A percentile compares a stretch with the other conserved stretches of the same genome.
phyloP scores from a whole-genome alignment of 306 rosid species.

The Vigna hirtella region DNA sequence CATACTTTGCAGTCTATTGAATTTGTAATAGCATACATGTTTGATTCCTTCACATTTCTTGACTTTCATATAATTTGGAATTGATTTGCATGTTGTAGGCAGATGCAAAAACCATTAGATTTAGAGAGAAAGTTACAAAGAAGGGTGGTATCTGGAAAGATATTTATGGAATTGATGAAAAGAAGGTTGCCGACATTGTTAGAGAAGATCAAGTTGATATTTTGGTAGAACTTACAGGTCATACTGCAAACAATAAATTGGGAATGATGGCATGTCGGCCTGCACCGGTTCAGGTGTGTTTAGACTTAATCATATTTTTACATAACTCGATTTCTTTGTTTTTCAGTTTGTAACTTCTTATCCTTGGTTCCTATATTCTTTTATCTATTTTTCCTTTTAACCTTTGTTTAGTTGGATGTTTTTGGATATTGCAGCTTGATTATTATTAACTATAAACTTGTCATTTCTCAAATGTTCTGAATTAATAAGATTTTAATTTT shows the following conservation, averaged over 20 bases:
- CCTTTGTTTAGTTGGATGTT: not conserved
- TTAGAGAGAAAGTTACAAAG: conserved; percentile 81
- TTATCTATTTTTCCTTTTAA: conserved; percentile 5
- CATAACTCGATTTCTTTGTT: not conserved
- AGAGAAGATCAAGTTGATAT: conserved; percentile 96
- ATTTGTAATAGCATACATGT: not conserved
- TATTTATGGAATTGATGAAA: conserved; percentile 91
- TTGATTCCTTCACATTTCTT: not conserved
- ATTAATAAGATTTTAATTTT: conserved; percentile 4
- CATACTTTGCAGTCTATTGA: not conserved
- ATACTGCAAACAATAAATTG: conserved; percentile 94
- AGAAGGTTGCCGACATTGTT: conserved; percentile 84
- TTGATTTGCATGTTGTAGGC: conserved; percentile 67
- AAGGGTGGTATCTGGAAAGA: conserved; percentile 97
- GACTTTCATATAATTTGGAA: conserved; percentile 7
- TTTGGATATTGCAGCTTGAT: not conserved
- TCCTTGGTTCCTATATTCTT: not conserved
- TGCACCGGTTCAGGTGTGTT: conserved; percentile 76
- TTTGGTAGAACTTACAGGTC: conserved; percentile 97
- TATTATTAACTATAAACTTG: not conserved
- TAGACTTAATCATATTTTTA: not conserved
- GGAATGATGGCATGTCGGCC: conserved; percentile 99
- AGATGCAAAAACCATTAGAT: conserved; percentile 89
- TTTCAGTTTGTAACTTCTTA: not conserved
- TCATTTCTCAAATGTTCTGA: not conserved